Conservation (phyloP, 495 filamentous ascomycete species). For the Aspergillus bridgeri region DNA sequence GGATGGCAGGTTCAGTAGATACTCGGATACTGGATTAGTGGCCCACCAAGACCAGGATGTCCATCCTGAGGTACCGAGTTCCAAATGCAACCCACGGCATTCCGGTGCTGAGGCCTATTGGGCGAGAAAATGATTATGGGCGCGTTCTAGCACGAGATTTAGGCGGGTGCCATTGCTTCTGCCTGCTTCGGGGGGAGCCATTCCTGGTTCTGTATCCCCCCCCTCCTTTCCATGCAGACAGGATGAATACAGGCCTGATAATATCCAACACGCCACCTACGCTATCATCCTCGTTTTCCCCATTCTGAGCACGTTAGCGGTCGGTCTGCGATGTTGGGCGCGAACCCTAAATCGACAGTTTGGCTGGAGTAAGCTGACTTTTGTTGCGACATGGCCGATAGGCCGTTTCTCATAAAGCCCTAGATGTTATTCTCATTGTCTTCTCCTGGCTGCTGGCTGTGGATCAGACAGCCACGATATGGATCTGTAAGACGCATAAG, state of each 20-base stretch:
- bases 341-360: background rate
- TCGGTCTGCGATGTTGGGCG: background rate
- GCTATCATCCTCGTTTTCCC: background rate
- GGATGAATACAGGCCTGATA: background rate
- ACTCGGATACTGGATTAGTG: background rate
- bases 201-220: no score
- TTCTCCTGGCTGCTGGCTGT: slow-evolving; percentile 20
- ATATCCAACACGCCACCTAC: background rate
- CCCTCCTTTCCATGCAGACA: background rate
- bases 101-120: no score
- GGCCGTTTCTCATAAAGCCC: slow-evolving; percentile 2
- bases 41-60: background rate
- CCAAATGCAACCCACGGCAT: background rate
- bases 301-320: background rate
- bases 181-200: background rate
- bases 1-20: background rate
- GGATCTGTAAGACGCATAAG: slow-evolving; percentile 27
- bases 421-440: background rate
- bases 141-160: background rate
- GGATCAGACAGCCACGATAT: slow-evolving; percentile 25
- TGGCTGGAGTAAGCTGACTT: slow-evolving; percentile 20
- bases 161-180: background rate
- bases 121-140: background rate
- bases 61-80: background rate
- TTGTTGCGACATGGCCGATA: slow-evolving; percentile 23